These are phyloP conservation scores for Mycena crocata DNA, from an alignment of 768 basidiomycete genomes.

Conservation along the genomic window DNA sequence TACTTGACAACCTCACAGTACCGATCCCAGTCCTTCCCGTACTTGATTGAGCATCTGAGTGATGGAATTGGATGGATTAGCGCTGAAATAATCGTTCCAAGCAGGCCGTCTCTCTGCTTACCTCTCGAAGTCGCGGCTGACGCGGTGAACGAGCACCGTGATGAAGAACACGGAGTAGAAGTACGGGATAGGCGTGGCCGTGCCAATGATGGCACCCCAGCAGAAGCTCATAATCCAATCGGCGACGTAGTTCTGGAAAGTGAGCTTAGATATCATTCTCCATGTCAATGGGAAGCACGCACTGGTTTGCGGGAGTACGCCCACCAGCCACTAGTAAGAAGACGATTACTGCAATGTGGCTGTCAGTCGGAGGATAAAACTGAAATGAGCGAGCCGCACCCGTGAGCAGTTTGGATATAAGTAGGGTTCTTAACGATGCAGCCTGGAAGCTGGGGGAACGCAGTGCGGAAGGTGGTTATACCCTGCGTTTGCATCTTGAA, in stretches of 20 bases:
- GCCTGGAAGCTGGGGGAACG: conserved; percentile 95
- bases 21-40: conserved; percentile 94
- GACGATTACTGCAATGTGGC: conserved; percentile 73
- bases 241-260: conserved; percentile 86
- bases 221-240: conserved; percentile 90
- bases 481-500: conserved; percentile 99
- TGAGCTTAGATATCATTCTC: not conserved
- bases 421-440: conserved; percentile 87
- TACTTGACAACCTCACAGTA: conserved; percentile 90
- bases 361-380: conserved; percentile 8
- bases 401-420: conserved; percentile 93
- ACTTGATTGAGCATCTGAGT: conserved; percentile 83
- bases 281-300: conserved; percentile 40
- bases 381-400: conserved; percentile 55
- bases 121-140: conserved; percentile 94
- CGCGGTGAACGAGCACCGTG: conserved; percentile 90
- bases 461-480: conserved; percentile 83
- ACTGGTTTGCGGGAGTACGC: conserved; percentile 92
- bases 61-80: conserved; percentile 10
- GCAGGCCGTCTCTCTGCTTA: conserved; percentile 47
- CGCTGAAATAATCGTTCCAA: no score
- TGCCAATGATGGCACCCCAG: conserved; percentile 86
- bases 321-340: conserved; percentile 96
- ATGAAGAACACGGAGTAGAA: conserved; percentile 99
- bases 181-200: conserved; percentile 87